Base-by-base conservation (phyloP, 1,284 basidiomycete species). In the Boletellus sp. region DNA sequence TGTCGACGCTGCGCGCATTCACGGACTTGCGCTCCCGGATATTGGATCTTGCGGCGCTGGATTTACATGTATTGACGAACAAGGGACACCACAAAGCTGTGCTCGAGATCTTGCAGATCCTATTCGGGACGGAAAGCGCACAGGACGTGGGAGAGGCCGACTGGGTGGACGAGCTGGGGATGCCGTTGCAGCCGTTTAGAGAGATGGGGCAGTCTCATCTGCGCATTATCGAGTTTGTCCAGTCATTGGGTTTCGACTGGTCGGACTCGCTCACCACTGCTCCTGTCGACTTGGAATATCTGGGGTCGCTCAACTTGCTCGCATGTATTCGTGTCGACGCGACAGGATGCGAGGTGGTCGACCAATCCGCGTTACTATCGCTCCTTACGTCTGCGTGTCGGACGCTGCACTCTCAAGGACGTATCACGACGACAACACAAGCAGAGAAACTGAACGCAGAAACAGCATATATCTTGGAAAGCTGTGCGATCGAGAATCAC, bases 221-320 rank as follows among this genome's bases (percentile, higher is more conserved):
- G 57, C 79, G 89, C 19, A 85, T 97, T 66, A 86, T 97, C 60
- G 92, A 95, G 66, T 81, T 94, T 46, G 77, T 97, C 38, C 86
- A 90, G 62, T 89, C 89, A 0, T 75, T 97, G 56, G 85, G 89
- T 66, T 89, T 97, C 60, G 85, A 89, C 54, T 97, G 93, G 92
- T 79, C 79, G 18, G 94, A 97, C 67, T 82, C 81, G 49, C 71
- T 91, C 41, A 63, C 73, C 1, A 79, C 86, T 2, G 71, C 79
- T 15, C 75, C 80, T 4, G 63, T 83, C 32, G 76, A 84, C n/a
- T 72, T 92, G 49, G 78, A 84, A 58, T 87, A 88, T 66, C 80
- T 90, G 32, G 78, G 73, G 10, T 76, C 82, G 24, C 74, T 97
- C 51, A 84, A 91, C 60, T 76, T 96, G 38, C 82, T 85, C 39